Evolutionary conservation across 169 alveolate genomes (phyloP), one percentile per base, ranked within the genome.

Genomic region (Cryptosporidium ubiquitum): DNA sequence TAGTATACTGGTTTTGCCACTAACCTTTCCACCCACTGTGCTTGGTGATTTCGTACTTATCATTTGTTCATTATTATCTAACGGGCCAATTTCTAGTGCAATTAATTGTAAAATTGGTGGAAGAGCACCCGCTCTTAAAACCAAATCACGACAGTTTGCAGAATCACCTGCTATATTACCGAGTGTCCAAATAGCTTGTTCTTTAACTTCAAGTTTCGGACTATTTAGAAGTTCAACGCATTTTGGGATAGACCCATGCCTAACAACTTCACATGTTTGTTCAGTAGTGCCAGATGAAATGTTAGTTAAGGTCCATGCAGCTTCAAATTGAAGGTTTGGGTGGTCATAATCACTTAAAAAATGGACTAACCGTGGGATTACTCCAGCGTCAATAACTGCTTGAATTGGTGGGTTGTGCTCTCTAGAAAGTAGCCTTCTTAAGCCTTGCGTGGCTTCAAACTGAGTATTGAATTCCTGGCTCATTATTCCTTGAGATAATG

Each of bases 101-200:
- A 93, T 93, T 84, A 92, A 94, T 85, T 85, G 95, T 84, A 93
- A 92, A 40, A 94, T 92, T 31, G 95, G 98, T 84, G 93, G 92
- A 84, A 96, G 95, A 26, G 96, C 98, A 31, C 97, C 98, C 52
- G 91, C 94, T 18, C 94, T 93, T 52, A 96, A 73, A 18, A 96
- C 98, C 51, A 95, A 70, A 70, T 98, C 98, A 55, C 99, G 92
- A 71, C 98, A 96, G 85, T 97, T 95, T 49, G 98, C 97, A 33
- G 98, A 95, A 84, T 97, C 99, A 16, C 99, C 99, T 31, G 99
- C 99, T 86, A 98, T 97, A 94, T 98, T 98, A 29, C 99, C 99
- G 61, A 98, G 91, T 1, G 99, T 99, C 99, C 99, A 97, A 33
- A 97, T 97, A 26, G 99, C 99, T 93, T 98, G 99, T 89, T 97